Base-by-base conservation (phyloP, 176 grass and related monocot genomes). In the Hsuehochloa calcarea region DNA sequence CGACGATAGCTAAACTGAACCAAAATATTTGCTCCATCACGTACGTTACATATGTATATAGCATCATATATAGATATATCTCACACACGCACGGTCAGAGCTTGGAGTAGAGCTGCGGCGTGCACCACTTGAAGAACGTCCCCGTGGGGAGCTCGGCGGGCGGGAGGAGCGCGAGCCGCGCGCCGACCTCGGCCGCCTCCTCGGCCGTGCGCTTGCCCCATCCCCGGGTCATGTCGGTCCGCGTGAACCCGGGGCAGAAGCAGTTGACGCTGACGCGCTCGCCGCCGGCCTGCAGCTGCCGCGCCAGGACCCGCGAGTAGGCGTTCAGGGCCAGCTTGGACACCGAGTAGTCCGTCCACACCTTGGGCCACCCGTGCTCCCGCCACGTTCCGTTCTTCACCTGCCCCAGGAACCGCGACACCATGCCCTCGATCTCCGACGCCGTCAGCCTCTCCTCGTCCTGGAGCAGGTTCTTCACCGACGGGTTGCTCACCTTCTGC, bases 231-330 rank as follows among this genome's bases (percentile, higher is more conserved):
- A 98, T 98, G 82, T 94, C 91, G 3, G 93, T 98, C 49, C 77
- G 73, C 14, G 95, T 98, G 93, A 98, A 98, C 8, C 95, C 95
- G 6, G 95, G 95, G 87, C 95, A 98, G 92, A 94, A 94, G 85
- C 95, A 95, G 85, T 95, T 95, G 72, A 94, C 92, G 63, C 94
- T 98, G 22, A 95, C 79, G 31, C 93, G 92, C 70, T 93, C 69
- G 26, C 87, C 87, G 20, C 39, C 71, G 29, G 85, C 71, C 66
- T 92, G 62, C 26, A 93, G 84, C 29, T 87, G 82, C 85, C 78
- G 88, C 61, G 95, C 93, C 82, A 98, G 81, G 51, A 93, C 63
- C 76, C 91, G 84, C 3, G 95, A 87, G 85, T 98, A 98, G 44
- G 95, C 95, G 73, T 95, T 98, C 5, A 98, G 86, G 26, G 93